Percentiles rank a stretch among this genome's conserved stretches.
Conservation (phyloP, 495 filamentous ascomycete genomes). For the Xylaria curta region DNA sequence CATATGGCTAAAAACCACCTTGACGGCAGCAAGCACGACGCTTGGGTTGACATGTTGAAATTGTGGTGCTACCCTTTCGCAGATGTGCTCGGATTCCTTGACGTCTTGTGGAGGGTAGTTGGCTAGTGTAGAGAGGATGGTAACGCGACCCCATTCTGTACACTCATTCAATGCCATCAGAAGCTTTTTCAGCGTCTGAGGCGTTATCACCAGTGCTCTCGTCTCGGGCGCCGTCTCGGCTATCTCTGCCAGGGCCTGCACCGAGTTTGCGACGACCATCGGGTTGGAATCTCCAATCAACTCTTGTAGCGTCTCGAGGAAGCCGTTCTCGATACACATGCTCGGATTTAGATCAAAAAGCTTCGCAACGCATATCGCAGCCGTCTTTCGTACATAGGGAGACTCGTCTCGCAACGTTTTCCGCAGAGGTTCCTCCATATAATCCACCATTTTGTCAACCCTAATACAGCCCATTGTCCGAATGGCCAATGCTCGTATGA, state of each 20-base stretch:
- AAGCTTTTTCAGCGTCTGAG: conserved; percentile 86
- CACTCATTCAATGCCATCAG: conserved; percentile 98
- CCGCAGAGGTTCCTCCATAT: conserved; percentile 97
- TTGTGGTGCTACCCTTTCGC: conserved; percentile 92
- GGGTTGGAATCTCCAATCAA: conserved; percentile 97
- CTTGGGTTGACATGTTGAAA: conserved; percentile 99
- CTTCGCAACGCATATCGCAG: conserved; percentile 97
- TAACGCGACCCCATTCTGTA: conserved; percentile 98
- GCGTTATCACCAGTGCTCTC: conserved; percentile 79
- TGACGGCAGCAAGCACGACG: conserved; percentile 95
- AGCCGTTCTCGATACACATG: conserved; percentile 95
- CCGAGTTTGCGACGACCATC: conserved; percentile 98
- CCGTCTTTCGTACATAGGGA: conserved; percentile 97
- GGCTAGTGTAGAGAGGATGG: conserved; percentile 87
- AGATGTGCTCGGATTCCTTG: conserved; percentile 98
- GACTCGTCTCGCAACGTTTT: conserved; percentile 98
- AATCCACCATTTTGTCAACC: conserved; percentile 99
- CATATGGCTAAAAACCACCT: conserved; percentile 98
- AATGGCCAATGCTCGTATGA: conserved; percentile 93
- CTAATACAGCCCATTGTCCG: conserved; percentile 99
- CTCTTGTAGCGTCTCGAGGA: conserved; percentile 94
- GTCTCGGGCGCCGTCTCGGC: conserved; percentile 89
- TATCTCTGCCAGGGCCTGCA: conserved; percentile 93
- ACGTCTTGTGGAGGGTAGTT: conserved; percentile 85
- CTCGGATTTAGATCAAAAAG: conserved; percentile 92